Conservation (phyloP, 2,329 filamentous ascomycete species). For the Claviceps purpurea region DNA sequence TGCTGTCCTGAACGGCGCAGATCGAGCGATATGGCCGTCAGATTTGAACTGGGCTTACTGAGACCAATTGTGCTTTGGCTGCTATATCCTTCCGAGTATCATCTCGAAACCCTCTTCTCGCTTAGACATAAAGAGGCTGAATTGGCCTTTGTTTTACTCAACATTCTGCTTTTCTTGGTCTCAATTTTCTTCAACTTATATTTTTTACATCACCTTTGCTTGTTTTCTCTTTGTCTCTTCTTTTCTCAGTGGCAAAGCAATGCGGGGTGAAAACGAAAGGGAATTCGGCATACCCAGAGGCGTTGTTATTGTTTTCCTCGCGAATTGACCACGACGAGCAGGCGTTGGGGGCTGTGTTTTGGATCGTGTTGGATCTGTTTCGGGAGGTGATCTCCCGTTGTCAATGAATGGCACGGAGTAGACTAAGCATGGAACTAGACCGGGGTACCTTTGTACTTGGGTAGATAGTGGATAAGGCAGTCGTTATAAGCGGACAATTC, state of each 20-base stretch:
- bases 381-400: not conserved
- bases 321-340: not conserved
- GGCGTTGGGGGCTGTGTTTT: constrained; percentile 2
- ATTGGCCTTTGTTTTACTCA: no score
- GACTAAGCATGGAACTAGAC: not conserved
- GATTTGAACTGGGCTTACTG: not conserved
- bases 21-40: not conserved
- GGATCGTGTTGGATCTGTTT: constrained; percentile 3
- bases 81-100: not conserved
- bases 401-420: not conserved
- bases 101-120: no score
- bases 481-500: not conserved
- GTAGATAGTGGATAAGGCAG: not conserved
- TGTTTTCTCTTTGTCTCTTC: not conserved
- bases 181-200: no score
- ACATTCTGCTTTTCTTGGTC: no score
- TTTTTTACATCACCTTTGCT: not conserved
- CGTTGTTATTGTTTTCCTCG: not conserved
- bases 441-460: not conserved
- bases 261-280: not conserved
- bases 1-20: constrained; percentile 41
- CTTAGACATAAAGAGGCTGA: no score
- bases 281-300: constrained; percentile 2
- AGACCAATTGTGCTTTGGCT: not conserved
- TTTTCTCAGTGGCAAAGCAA: not conserved